phyloP scores from a whole-genome alignment of 805 yeast genomes.

The Blastobotrys terrestris region DNA sequence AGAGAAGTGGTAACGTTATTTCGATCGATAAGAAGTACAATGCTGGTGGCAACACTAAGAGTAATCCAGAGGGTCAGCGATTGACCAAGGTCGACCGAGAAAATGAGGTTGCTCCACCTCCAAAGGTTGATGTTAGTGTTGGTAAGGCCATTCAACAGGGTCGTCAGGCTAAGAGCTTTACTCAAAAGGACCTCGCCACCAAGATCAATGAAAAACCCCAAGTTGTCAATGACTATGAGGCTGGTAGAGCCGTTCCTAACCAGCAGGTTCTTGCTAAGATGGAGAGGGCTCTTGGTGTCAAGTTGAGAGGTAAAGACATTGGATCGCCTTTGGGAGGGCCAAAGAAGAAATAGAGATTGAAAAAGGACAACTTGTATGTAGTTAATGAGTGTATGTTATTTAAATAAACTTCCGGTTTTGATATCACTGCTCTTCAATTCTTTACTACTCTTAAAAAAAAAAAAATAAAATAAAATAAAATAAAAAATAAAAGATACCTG shows the following conservation, averaged over 20 bases:
- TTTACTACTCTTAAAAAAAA: no score
- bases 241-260: constrained; percentile 93
- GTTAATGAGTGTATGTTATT: no score
- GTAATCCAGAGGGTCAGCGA: constrained; percentile 88
- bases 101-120: constrained; percentile 88
- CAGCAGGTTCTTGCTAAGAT: constrained; percentile 89
- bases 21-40: constrained; percentile 92
- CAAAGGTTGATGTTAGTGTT: constrained; percentile 75
- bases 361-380: no score
- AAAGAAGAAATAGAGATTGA: constrained; percentile 32
- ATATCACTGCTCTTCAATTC: no score
- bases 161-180: constrained; percentile 78
- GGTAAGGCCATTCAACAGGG: constrained; percentile 84
- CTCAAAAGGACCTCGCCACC: constrained; percentile 96
- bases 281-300: constrained; percentile 91
- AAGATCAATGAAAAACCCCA: constrained; percentile 93
- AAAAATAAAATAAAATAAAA: no score
- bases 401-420: no score
- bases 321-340: constrained; percentile 71
- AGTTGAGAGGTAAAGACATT: constrained; percentile 91
- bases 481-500: no score
- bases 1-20: constrained; percentile 84
- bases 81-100: constrained; percentile 88
- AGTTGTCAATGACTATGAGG: constrained; percentile 92
- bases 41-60: constrained; percentile 48